Evolutionary conservation across 129 eudicot species (phyloP).

Genomic region (Lonicera japonica): DNA sequence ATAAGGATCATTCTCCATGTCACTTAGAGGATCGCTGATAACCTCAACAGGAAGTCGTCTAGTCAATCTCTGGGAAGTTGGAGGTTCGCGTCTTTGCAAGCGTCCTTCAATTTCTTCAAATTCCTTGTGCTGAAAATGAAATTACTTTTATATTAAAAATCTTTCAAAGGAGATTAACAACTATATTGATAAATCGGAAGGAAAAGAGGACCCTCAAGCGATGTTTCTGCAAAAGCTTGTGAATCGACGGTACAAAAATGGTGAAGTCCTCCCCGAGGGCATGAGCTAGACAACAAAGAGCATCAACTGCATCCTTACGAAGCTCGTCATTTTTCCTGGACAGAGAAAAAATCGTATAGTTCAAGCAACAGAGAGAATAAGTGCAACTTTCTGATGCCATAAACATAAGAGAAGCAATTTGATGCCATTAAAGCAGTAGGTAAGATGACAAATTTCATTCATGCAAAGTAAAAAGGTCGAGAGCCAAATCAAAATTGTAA

Average conservation of each 20-base stretch:
- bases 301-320: constrained; percentile 91
- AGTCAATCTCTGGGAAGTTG: constrained; percentile 26
- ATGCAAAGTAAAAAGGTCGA: no score
- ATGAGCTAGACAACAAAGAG: constrained; percentile 93
- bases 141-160: constrained; percentile 2
- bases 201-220: constrained; percentile 53
- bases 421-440: no score
- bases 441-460: no score
- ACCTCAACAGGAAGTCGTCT: constrained; percentile 77
- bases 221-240: constrained; percentile 74
- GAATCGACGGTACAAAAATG: constrained; percentile 89
- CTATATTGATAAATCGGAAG: background rate
- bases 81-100: constrained; percentile 61
- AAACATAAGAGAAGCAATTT: no score
- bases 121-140: constrained; percentile 71
- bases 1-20: constrained; percentile 67
- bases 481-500: no score
- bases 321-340: constrained; percentile 86
- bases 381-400: no score
- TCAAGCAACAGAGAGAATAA: constrained; percentile 5
- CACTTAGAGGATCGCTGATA: constrained; percentile 85
- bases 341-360: constrained; percentile 6
- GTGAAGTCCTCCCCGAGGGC: constrained; percentile 96
- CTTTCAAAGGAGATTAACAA: background rate
- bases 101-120: constrained; percentile 88